Evolutionary conservation across 345 rosid genomes (phyloP), one percentile per base, ranked within the genome.

Genomic region (Toxicodendron radicans): DNA sequence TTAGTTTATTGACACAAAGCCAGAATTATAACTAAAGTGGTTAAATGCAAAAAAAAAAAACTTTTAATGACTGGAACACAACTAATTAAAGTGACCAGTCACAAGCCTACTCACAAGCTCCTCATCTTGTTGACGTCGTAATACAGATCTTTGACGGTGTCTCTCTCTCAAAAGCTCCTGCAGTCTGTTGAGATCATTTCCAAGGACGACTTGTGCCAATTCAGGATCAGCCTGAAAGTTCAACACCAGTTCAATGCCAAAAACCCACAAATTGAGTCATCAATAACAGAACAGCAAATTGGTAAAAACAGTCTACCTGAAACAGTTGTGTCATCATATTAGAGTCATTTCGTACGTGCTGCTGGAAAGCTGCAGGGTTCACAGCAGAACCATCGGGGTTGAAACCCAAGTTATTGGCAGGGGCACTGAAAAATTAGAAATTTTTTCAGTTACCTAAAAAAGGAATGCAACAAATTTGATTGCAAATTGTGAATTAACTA

Each of bases 311-410:
- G 5, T 75, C 56, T 21, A 92, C 97, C 96, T 93, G 99, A 80
- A 91, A 90, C 20, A 95, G 78, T 80, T 86, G 99, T 66, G 88
- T 85, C 89, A 95, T 90, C 49, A 80, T 60, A 88, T 91, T 91
- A 52, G 96, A 76, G 77, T 93, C 97, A 80, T 81, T 80, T 14
- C 87, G 89, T 76, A 95, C 20, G 21, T 89, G 93, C 62, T 91
- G 97, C 82, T 92, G 99, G 75, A 95, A 89, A 41, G 93, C 98
- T 72, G 87, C 88, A 73, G 99, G 97, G 73, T 93, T 87, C 73
- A 83, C 86, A 75, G 99, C 95, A 81, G 99, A 91, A 16, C 98
- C 98, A 82, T 92, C 98, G 58, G 94, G 96, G 80, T 91, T 91
- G 71, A 89, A 67, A 51, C 81, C 77, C 85, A 89, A 70, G 72